Conservation (phyloP, 2,329 filamentous ascomycete species). For the Gyromitra esculenta region DNA sequence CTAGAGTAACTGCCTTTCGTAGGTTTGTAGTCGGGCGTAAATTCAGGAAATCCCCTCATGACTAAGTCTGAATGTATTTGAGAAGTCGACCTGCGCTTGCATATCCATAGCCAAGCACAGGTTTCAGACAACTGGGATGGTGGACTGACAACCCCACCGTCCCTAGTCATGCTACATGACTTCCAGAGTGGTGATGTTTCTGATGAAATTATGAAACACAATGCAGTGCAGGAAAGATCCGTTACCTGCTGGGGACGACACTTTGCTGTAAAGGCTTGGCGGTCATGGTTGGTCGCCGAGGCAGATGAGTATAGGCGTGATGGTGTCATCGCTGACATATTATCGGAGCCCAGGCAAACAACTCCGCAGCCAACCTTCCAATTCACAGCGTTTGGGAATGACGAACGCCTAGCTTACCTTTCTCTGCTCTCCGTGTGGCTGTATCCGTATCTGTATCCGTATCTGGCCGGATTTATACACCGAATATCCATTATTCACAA, state of each 20-base stretch:
- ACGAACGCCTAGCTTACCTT: slow-evolving; percentile 12
- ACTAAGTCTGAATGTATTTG: too few relatives aligned
- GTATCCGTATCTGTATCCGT: slow-evolving; percentile 5
- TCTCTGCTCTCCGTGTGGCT: slow-evolving; percentile 1
- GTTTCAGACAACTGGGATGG: too few relatives aligned
- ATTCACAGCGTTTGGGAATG: slow-evolving; percentile 4
- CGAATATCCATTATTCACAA: background rate
- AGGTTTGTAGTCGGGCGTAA: too few relatives aligned
- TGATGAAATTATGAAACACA: slow-evolving; percentile 1
- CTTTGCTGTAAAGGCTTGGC: slow-evolving; percentile 1
- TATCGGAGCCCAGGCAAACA: slow-evolving; percentile 22
- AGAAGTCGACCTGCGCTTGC: too few relatives aligned
- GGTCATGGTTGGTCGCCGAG: slow-evolving; percentile 23
- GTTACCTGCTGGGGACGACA: background rate
- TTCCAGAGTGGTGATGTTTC: background rate
- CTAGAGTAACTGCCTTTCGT: too few relatives aligned
- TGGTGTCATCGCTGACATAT: slow-evolving; percentile 49
- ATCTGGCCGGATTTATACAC: background rate
- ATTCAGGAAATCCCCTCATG: too few relatives aligned
- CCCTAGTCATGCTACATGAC: background rate
- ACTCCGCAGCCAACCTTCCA: slow-evolving; percentile 11
- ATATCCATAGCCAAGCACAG: too few relatives aligned
- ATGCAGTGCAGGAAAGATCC: background rate
- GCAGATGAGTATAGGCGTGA: slow-evolving; percentile 24
- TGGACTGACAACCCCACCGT: too few relatives aligned